Conservation (phyloP, 345 rosid genomes). For the Crucihimalaya himalaica region DNA sequence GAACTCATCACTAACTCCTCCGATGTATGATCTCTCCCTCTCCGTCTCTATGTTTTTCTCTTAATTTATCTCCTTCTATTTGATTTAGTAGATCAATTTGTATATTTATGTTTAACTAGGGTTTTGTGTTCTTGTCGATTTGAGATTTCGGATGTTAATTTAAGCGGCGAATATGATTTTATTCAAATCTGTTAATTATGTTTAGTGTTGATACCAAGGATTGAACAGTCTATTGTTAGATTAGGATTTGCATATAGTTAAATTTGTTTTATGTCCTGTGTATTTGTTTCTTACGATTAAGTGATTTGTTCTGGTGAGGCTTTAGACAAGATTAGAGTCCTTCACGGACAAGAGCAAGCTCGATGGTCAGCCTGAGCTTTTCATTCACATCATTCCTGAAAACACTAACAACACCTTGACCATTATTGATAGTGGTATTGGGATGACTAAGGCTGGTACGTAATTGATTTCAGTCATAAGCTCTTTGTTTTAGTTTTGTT, state of each 20-base stretch:
- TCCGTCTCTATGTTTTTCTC: neutral
- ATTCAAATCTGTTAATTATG: neutral
- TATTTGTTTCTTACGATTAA: neutral
- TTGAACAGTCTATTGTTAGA: neutral
- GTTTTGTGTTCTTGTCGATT: neutral
- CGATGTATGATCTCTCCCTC: constrained; percentile 47
- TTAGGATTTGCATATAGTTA: neutral
- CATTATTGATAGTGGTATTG: constrained; percentile 80
- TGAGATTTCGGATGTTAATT: neutral
- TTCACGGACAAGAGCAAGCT: constrained; percentile 92
- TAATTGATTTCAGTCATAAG: neutral
- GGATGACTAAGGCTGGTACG: constrained; percentile 95
- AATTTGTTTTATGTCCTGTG: neutral
- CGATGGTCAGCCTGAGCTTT: constrained; percentile 80
- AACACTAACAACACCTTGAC: constrained; percentile 66
- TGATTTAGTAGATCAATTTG: neutral
- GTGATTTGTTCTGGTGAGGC: constrained; percentile 44
- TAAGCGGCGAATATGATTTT: neutral
- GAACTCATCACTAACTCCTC: constrained; percentile 77
- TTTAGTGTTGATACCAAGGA: neutral
- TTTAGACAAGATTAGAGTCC: constrained; percentile 84
- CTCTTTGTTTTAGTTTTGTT: neutral
- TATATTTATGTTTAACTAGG: neutral
- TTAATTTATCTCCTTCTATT: neutral
- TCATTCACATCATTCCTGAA: constrained; percentile 80